Conservation (phyloP, 345 rosid species). For the Eucalyptus tenuipes region DNA sequence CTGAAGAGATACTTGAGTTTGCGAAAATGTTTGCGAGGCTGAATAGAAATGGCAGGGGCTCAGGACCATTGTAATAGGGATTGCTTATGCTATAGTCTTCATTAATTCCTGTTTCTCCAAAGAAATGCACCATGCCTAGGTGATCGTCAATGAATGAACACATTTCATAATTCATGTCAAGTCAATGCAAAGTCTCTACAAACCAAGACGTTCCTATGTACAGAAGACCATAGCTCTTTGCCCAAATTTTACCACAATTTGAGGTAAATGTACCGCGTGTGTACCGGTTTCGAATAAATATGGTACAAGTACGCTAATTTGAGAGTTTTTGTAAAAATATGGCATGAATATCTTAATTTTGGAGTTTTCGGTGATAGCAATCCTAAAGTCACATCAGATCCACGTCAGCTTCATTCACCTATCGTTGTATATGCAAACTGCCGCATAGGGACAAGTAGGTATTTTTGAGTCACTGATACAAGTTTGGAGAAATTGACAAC, state of each 20-base stretch:
- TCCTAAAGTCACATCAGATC: background rate
- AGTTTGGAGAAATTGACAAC: background rate
- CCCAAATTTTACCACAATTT: no score
- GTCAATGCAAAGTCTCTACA: background rate
- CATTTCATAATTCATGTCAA: background rate
- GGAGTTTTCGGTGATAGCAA: fast-evolving
- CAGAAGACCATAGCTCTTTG: no score
- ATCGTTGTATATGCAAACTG: no score
- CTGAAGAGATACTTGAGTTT: background rate
- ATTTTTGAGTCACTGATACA: background rate
- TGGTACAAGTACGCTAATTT: fast-evolving
- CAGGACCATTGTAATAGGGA: background rate
- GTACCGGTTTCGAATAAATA: no score
- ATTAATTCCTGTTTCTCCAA: background rate
- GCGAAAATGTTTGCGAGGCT: background rate
- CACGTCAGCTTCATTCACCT: no score
- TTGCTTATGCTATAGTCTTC: background rate
- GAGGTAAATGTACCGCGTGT: no score
- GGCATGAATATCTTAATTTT: no score
- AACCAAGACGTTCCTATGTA: background rate
- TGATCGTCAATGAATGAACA: background rate
- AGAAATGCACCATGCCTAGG: background rate
- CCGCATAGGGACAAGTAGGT: background rate
- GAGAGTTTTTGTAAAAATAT: no score
- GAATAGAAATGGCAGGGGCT: background rate